Base-by-base conservation (phyloP, 441 rosid genomes). In the Populus hybrid region DNA sequence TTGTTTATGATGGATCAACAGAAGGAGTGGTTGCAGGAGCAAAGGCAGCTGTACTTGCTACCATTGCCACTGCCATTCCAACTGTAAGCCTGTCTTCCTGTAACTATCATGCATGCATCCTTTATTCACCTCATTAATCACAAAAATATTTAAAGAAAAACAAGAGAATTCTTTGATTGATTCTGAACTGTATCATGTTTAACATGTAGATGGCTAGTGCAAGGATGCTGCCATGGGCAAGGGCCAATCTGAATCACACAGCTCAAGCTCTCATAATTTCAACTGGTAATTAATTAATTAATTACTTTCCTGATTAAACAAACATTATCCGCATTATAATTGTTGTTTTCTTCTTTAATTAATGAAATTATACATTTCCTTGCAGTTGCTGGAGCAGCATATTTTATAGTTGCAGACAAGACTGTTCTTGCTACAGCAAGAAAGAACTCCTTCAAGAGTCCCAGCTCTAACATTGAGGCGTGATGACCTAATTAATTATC, bases 391-490 rank as follows among this genome's bases (percentile, higher is more conserved):
- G 95, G 95, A 79, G 93, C 92, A 12, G 95, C 93, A 59, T 91
- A 90, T 84, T 91, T 91, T 74, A 88, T 91, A 69, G 93, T 90
- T 53, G 95, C 95, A 12, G 95, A 91, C 92, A 91, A 90, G 91
- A 91, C 95, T 70, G 89, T 90, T 71, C 82, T 91, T 66, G 93
- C 93, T n/a, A 87, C 90, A 0, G 95, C 95, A 66, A 73, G 92
- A 80, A 90, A 38, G 84, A 91, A 91, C 80, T 91, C 95, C 76
- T 88, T 91, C 90, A 87, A 85, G 69, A 76, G 76, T 28, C 71
- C 67, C 64, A 71, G 71, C 0, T 71, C 87, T 63, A 80, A 75
- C 78, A 76, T 50, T 28, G 64, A 82, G 69, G 82, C 83, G 7
- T 78, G 69, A 74, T 18, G 61, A 53, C 61, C n/a, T n/a, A n/a